These are phyloP conservation scores for Podospora appendiculata DNA, from an alignment of 495 filamentous ascomycete species.

Conservation along the genomic window DNA sequence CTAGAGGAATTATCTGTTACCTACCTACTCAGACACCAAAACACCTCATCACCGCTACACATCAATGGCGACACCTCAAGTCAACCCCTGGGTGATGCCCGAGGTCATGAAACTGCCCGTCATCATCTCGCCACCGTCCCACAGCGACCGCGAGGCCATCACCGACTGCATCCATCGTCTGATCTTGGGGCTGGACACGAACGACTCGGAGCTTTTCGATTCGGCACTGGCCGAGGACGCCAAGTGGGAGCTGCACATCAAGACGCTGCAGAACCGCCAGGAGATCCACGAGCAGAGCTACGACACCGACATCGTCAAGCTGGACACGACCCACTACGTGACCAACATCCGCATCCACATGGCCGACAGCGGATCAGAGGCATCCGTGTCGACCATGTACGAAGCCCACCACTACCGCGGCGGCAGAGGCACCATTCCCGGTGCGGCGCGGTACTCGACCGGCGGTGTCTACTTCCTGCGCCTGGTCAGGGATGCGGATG, in stretches of 20 bases:
- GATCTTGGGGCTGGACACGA: neutral
- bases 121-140: neutral
- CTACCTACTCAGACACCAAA: too few relatives aligned
- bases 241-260: neutral
- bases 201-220: neutral
- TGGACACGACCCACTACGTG: neutral
- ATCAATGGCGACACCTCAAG: too few relatives aligned
- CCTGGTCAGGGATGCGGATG: neutral
- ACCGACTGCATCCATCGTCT: neutral
- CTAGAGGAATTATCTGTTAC: too few relatives aligned
- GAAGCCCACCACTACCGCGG: neutral
- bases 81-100: too few relatives aligned
- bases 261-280: neutral
- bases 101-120: too few relatives aligned
- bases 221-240: neutral
- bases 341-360: neutral
- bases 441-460: neutral
- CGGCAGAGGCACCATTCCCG: neutral
- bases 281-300: neutral
- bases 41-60: too few relatives aligned
- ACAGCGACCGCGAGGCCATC: neutral
- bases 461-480: neutral
- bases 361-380: neutral
- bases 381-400: too few relatives aligned
- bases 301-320: neutral